Base-by-base conservation (phyloP, 2,329 filamentous ascomycete species). In the Colletotrichum falcatum region DNA sequence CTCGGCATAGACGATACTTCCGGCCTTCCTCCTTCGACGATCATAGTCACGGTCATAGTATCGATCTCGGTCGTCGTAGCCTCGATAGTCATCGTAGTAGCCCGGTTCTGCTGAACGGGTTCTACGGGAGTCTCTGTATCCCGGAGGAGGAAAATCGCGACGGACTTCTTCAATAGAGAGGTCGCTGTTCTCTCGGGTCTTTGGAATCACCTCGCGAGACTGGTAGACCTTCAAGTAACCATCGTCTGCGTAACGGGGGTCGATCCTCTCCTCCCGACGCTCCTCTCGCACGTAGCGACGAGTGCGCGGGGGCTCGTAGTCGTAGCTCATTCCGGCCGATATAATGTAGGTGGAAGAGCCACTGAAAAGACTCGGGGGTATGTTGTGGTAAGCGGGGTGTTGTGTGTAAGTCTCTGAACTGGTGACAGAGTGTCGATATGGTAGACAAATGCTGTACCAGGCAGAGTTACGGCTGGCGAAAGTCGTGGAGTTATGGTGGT, bases 61-160 rank as follows among this genome's bases (percentile, higher is more conserved):
- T 68, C 79, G 79, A 61, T 85, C 81, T 72, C 84, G 83, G 77
- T 85, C 86, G 62, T 84, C 83, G 55, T 83, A 71, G 64, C 80
- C 77, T 74, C 84, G 77, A 72, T 82, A 71, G 73, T 83, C 88
- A 67, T 90, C 87, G 78, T 90, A 87, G 76, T 89, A 85, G 71
- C 83, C 82, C 55, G 87, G 85, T 66, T 91, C 90, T 66, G 87
- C 87, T 8, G 91, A 93, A 75, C 90, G 87, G 74, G 91, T 85
- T 68, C 91, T 88, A 74, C 89, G 87, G 46, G 86, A 77, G 71
- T 88, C 87, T 65, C 80, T 79, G 71, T 85, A 83, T 46, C 87
- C 90, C 7, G 91, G 91, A 8, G 94, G 93, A 39, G 93, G 93
- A 76, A 97, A 97, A 75, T 97, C 93, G 74, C 94, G 90, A 73